Conservation (phyloP, 345 rosid genomes). For the Hibiscus trionum region DNA sequence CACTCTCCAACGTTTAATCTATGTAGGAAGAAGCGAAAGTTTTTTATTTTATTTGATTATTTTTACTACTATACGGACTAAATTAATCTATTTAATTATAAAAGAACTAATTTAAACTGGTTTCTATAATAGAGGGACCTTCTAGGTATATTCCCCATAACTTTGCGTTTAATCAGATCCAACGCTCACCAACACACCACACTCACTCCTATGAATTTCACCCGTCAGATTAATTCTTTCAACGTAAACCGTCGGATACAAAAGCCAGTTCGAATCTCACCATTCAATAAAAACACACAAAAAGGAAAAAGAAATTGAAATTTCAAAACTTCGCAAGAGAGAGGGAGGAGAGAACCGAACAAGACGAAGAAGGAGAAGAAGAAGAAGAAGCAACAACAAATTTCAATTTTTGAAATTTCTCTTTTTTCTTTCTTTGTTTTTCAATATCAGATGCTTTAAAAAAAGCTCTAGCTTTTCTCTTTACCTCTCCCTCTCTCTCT, state of each 20-base stretch:
- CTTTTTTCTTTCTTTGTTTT: slow-evolving; percentile 8
- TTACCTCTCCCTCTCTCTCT: slow-evolving; percentile 3
- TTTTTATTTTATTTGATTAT: no score
- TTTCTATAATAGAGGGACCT: no score
- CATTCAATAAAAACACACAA: slow-evolving; percentile 36
- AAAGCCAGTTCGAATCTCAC: slow-evolving; percentile 33
- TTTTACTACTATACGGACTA: no score
- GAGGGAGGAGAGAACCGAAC: slow-evolving; percentile 70
- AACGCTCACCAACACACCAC: slow-evolving; percentile 27
- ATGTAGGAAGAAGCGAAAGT: no score
- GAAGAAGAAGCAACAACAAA: slow-evolving; percentile 14
- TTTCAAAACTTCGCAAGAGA: slow-evolving; percentile 81
- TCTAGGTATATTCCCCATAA: background rate
- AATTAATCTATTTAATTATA: no score
- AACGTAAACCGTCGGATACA: slow-evolving; percentile 36
- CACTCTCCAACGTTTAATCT: no score
- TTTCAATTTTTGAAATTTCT: background rate
- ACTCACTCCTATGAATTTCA: slow-evolving; percentile 38
- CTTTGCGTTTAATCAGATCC: slow-evolving; percentile 22
- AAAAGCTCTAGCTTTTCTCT: background rate
- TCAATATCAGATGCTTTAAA: background rate
- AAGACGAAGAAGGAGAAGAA: slow-evolving; percentile 27
- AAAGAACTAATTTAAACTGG: no score
- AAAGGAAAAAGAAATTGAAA: slow-evolving; percentile 45
- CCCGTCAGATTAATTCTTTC: slow-evolving; percentile 39